Evolutionary conservation across 495 filamentous ascomycete genomes (phyloP).

Genomic region (Lichina pygmaea): DNA sequence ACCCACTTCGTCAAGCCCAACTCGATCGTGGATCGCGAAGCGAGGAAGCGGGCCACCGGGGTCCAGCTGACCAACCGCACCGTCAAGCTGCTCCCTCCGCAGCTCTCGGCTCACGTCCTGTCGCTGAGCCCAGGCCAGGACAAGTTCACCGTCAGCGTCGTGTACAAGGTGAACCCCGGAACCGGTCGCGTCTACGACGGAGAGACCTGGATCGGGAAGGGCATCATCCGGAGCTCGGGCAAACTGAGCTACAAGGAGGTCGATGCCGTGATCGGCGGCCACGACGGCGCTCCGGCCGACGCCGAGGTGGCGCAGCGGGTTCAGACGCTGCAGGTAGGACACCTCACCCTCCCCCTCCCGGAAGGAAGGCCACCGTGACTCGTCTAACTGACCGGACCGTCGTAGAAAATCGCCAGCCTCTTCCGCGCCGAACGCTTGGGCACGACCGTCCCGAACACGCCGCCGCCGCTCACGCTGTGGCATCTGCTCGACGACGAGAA

Average conservation of each 20-base stretch:
- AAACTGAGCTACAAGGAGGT: conserved; percentile 66
- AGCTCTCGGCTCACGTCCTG: conserved; percentile 63
- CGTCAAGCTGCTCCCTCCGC: conserved; percentile 72
- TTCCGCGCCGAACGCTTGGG: conserved; percentile 71
- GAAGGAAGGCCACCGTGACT: neutral
- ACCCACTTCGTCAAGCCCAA: conserved; percentile 92
- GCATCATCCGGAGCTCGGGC: conserved; percentile 69
- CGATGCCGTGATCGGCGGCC: conserved; percentile 44
- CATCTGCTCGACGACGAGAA: conserved; percentile 97
- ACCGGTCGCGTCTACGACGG: conserved; percentile 55
- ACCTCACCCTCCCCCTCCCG: neutral
- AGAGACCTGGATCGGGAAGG: conserved; percentile 81
- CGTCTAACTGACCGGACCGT: conserved; percentile 7
- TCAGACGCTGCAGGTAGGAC: conserved; percentile 42
- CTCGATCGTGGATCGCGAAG: conserved; percentile 88
- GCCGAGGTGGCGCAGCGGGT: conserved; percentile 42
- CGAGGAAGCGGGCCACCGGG: conserved; percentile 90
- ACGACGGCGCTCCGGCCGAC: conserved; percentile 26
- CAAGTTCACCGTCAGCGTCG: conserved; percentile 70
- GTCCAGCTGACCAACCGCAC: conserved; percentile 80
- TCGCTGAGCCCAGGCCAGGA: conserved; percentile 67
- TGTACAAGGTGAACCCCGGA: conserved; percentile 62
- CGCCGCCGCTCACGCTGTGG: conserved; percentile 56
- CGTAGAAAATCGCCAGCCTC: conserved; percentile 47
- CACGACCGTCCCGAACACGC: conserved; percentile 42